Evolutionary conservation across 148 eudicot species (phyloP).

Genomic region (Spergularia marina): DNA sequence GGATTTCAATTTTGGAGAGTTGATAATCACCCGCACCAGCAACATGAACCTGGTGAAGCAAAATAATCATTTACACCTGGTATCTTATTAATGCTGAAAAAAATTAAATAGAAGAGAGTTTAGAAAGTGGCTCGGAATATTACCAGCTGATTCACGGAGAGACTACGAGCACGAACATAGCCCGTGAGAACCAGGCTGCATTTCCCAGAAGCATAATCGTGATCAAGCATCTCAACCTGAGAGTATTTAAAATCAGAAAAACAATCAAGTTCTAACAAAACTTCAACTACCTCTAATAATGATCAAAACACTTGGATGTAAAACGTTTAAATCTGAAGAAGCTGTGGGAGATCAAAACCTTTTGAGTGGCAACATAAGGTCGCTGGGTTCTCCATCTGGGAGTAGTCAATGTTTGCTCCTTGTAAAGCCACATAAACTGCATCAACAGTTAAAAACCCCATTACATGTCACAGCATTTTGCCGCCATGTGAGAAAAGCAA

Average conservation of each 20-base stretch:
- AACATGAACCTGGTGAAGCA: constrained; percentile 70
- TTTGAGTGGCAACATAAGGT: constrained; percentile 77
- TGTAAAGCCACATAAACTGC: constrained; percentile 87
- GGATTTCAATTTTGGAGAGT: constrained; percentile 69
- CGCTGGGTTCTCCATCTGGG: constrained; percentile 88
- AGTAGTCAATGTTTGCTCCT: constrained; percentile 62
- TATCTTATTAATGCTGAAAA: constrained; percentile 17
- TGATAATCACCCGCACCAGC: constrained; percentile 98
- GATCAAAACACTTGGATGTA: not conserved
- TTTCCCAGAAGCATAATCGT: constrained; percentile 48
- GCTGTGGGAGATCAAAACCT: constrained; percentile 39
- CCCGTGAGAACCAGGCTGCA: constrained; percentile 78
- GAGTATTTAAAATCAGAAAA: not conserved
- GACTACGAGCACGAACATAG: constrained; percentile 71
- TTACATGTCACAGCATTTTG: not conserved
- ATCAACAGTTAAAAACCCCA: constrained; percentile 18
- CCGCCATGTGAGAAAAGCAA: not conserved
- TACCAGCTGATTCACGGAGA: constrained; percentile 98
- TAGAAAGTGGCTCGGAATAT: constrained; percentile 1
- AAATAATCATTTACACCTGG: not conserved
- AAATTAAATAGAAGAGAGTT: not conserved
- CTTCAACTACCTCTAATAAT: not conserved
- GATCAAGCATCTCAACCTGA: constrained; percentile 69
- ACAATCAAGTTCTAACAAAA: not conserved
- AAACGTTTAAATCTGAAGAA: not conserved